These are phyloP conservation scores for Pseudocercospora fuligena DNA, from an alignment of 2,329 filamentous ascomycete species.

Conservation along the genomic window DNA sequence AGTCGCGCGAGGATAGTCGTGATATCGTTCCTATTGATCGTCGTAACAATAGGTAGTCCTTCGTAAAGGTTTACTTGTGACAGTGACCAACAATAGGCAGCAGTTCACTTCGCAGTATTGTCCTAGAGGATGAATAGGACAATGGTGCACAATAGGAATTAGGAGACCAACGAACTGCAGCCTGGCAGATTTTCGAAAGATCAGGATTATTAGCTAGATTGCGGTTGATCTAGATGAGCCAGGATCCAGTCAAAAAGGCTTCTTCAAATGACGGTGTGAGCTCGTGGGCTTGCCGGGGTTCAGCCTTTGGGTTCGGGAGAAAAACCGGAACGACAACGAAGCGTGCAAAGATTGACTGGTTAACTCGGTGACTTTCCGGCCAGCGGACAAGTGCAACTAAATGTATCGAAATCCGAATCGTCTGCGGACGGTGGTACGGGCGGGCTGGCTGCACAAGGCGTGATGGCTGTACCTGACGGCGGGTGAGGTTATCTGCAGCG, in stretches of 20 bases:
- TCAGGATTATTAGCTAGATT: constrained; percentile 33
- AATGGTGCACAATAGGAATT: constrained; percentile 35
- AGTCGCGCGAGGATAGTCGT: constrained; percentile 16
- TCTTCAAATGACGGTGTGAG: constrained; percentile 36
- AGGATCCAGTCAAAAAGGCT: constrained; percentile 30
- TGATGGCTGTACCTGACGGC: constrained; percentile 28
- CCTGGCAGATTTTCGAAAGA: constrained; percentile 36
- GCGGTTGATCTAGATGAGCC: constrained; percentile 32
- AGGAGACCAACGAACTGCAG: constrained; percentile 38
- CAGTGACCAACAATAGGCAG: constrained; percentile 13
- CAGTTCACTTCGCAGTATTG: constrained; percentile 12
- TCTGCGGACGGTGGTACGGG: constrained; percentile 33
- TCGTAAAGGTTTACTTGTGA: constrained; percentile 14
- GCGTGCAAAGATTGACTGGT: constrained; percentile 33
- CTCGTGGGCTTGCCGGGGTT: constrained; percentile 29
- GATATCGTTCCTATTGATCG: constrained; percentile 34
- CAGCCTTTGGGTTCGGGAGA: constrained; percentile 33
- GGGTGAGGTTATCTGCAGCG: constrained; percentile 27
- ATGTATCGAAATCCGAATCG: constrained; percentile 29
- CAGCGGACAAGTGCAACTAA: constrained; percentile 39
- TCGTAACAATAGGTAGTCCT: constrained; percentile 35
- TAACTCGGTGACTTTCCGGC: constrained; percentile 40
- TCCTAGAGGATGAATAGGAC: constrained; percentile 24
- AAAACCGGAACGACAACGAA: constrained; percentile 30
- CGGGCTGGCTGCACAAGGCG: constrained; percentile 29